Evolutionary conservation across 2,329 filamentous ascomycete species (phyloP), one percentile per base, ranked within the genome.

Genomic region (Aspergillus sergii): DNA sequence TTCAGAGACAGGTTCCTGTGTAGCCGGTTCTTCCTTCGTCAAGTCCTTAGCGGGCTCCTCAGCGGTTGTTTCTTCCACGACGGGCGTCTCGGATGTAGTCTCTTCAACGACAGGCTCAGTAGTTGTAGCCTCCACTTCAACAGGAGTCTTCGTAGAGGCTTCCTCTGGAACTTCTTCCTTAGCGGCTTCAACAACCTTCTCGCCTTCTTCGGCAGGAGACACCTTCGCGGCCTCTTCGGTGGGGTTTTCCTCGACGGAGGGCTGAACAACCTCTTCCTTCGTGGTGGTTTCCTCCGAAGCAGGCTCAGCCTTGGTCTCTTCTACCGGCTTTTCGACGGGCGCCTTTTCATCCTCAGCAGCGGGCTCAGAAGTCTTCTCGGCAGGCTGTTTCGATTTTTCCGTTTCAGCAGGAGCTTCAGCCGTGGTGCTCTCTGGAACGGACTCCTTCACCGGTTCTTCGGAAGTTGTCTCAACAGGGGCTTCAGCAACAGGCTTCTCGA

Each of bases 151-250:
- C 3, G 39, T 21, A 11, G 30, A 14, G 14, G 41, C 32, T 21
- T 23, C 23, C 23, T 59, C 46, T 21, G 30, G 26, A 11, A 36
- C 45, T 16, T 59, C 46, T 21, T 62, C 55, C 28, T 63, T 48
- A 14, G 51, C 6, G 21, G 36, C 55, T 53, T 61, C 59, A 14
- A 36, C 48, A n/a, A 56, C 16, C 36, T 65, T 50, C 28, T 57
- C 54, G 14, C 41, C 34, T 43, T 30, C 57, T 51, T 65, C 55
- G 26, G 34, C 46, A 23, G 43, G 21, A 43, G 51, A 19, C 28
- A 59, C 61, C 39, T 65, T 58, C 16, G 48, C 50, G 57, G 62
- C 23, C 36, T 66, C 51, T 36, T 66, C 64, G 12, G 26, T 41
- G n/a, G 53, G 55, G 9, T 50, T 41, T 26, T 62, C 59, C 32